A percentile compares a stretch with the other conserved stretches of the same genome.
Evolutionary conservation across 1,284 basidiomycete genomes (phyloP).

Genomic region (Trichosporon sp.): DNA sequence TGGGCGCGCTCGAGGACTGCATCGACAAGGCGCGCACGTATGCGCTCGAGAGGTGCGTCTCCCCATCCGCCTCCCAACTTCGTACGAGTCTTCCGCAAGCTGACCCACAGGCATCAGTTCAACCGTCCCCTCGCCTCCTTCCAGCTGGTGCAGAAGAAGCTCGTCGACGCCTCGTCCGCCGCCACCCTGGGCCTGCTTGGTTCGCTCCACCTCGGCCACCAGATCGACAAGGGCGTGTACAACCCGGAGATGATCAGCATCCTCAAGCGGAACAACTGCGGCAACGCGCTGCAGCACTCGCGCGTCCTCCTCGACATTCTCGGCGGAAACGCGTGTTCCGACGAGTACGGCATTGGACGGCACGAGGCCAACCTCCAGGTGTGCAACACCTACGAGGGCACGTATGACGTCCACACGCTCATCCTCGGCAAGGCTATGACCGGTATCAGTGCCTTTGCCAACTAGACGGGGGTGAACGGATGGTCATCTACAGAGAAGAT

Average conservation of each 20-base stretch:
- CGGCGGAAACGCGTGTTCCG: constrained; percentile 85
- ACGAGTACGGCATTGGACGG: constrained; percentile 85
- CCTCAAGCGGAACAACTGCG: constrained; percentile 94
- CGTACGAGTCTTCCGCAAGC: not conserved
- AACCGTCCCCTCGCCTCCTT: constrained; percentile 85
- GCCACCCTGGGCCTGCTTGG: constrained; percentile 77
- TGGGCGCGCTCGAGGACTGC: constrained; percentile 93
- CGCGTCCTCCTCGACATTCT: constrained; percentile 81
- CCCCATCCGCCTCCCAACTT: too few relatives aligned
- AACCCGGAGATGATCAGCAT: constrained; percentile 92
- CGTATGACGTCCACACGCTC: constrained; percentile 58
- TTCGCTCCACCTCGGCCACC: constrained; percentile 75
- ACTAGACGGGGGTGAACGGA: constrained; percentile 11
- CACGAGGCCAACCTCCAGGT: constrained; percentile 91
- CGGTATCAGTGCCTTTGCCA: constrained; percentile 59
- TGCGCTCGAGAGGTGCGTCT: constrained; percentile 67
- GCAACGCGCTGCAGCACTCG: constrained; percentile 83
- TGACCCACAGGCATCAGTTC: constrained; percentile 65
- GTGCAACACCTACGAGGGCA: constrained; percentile 88
- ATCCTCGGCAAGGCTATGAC: constrained; percentile 88
- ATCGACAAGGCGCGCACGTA: constrained; percentile 77
- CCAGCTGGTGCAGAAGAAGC: constrained; percentile 95
- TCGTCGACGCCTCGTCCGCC: constrained; percentile 88
- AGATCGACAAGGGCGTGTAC: constrained; percentile 79
- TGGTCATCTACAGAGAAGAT: too few relatives aligned